Percentiles rank a stretch among this genome's conserved stretches.
Evolutionary conservation across 2,329 filamentous ascomycete genomes (phyloP).

Genomic region (Akanthomyces dipterigenus): DNA sequence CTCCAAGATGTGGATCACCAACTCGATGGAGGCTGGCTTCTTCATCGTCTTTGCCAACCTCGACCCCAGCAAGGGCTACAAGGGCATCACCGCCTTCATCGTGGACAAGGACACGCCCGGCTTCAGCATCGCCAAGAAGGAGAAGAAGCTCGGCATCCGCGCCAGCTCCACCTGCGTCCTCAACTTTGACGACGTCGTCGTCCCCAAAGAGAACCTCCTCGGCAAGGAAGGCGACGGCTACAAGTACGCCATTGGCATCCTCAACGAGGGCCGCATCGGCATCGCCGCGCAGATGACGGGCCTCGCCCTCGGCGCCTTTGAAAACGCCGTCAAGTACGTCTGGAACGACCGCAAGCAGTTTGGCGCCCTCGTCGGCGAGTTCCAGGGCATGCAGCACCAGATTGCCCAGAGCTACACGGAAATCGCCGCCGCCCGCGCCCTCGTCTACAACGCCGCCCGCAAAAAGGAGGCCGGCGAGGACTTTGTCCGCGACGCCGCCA

Average conservation of each 20-base stretch:
- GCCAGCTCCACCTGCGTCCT: constrained; percentile 95
- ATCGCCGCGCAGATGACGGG: constrained; percentile 99
- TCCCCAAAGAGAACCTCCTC: constrained; percentile 81
- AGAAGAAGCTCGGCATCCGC: constrained; percentile 97
- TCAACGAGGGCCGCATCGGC: constrained; percentile 96
- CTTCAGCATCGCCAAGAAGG: constrained; percentile 96
- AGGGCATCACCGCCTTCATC: constrained; percentile 93
- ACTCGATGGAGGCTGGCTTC: constrained; percentile 85
- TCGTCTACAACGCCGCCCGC: constrained; percentile 92
- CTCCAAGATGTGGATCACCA: constrained; percentile 99
- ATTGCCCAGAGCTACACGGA: constrained; percentile 94
- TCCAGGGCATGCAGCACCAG: constrained; percentile 99
- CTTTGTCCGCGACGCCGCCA: constrained; percentile 92
- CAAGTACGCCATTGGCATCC: constrained; percentile 89
- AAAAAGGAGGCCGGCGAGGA: constrained; percentile 98
- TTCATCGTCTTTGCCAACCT: constrained; percentile 99
- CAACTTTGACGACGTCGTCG: constrained; percentile 92
- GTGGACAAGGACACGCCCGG: constrained; percentile 85
- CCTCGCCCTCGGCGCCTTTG: constrained; percentile 86
- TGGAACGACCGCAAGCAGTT: constrained; percentile 99
- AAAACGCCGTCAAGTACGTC: constrained; percentile 86
- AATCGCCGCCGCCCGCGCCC: constrained; percentile 80
- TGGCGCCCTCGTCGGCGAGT: constrained; percentile 84
- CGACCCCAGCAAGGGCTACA: constrained; percentile 86
- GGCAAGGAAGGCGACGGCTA: constrained; percentile 89